phyloP scores from a whole-genome alignment of 306 rosid genomes.

The Dicorynia guianensis region DNA sequence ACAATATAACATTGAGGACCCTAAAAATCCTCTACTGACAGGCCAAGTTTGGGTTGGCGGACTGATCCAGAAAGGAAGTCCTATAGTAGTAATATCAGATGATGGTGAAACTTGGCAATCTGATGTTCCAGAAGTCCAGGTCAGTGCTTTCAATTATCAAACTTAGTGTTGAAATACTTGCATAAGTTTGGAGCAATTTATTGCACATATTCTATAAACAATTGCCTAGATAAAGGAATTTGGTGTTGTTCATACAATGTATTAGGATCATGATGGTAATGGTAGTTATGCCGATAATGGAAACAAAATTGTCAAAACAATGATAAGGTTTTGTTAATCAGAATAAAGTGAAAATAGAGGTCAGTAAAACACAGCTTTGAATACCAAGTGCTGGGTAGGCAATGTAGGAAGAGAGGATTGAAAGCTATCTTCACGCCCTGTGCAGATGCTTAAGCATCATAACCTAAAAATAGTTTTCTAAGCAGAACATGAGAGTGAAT shows the following conservation, averaged over 20 bases:
- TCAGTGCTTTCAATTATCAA: slow-evolving; percentile 31
- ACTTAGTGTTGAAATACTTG: not conserved
- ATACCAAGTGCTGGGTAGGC: not conserved
- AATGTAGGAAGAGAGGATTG: too few relatives aligned
- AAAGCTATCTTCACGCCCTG: too few relatives aligned
- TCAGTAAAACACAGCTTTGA: not conserved
- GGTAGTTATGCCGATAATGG: not conserved
- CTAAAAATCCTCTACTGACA: slow-evolving; percentile 64
- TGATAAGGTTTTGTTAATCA: not conserved
- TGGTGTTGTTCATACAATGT: not conserved
- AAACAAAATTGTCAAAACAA: not conserved
- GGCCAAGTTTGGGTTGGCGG: slow-evolving; percentile 98
- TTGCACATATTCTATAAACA: not conserved
- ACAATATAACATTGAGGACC: slow-evolving; percentile 85
- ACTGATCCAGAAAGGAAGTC: slow-evolving; percentile 78
- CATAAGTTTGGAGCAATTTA: not conserved
- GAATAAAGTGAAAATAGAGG: not conserved
- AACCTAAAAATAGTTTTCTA: too few relatives aligned
- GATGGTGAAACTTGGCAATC: slow-evolving; percentile 77
- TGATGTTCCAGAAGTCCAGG: slow-evolving; percentile 89
- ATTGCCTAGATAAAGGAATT: not conserved
- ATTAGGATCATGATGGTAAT: not conserved
- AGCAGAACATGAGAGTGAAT: too few relatives aligned
- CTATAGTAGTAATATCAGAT: slow-evolving; percentile 62
- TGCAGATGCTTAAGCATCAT: too few relatives aligned